Conservation (phyloP, 176 grass and related monocot genomes). For the Zoysia japonica region DNA sequence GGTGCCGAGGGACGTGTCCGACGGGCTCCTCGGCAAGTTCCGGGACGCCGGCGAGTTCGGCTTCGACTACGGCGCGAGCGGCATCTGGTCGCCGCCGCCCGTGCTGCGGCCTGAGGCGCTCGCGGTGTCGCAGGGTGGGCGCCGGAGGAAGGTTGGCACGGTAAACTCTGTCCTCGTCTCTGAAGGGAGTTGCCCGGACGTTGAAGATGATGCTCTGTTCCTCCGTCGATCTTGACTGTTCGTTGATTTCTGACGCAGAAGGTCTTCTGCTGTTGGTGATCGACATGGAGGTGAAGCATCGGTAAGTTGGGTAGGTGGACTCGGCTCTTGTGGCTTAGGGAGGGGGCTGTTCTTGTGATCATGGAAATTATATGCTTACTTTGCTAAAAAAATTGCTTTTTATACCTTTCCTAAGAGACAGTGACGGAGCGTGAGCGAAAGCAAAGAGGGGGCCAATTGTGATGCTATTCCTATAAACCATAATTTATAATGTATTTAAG, state of each 20-base stretch:
- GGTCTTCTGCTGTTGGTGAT: constrained; percentile 57
- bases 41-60: constrained; percentile 69
- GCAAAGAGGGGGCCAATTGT: no score
- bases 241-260: constrained; percentile 38
- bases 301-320: background rate
- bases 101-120: constrained; percentile 52
- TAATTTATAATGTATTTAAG: no score
- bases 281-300: background rate
- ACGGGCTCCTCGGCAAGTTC: constrained; percentile 74
- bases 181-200: background rate
- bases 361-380: background rate
- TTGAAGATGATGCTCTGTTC: background rate
- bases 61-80: constrained; percentile 78
- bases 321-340: background rate
- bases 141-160: constrained; percentile 39
- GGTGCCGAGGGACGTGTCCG: constrained; percentile 66
- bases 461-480: no score
- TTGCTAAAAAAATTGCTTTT: background rate
- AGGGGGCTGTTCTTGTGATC: background rate
- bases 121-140: background rate
- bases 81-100: constrained; percentile 77
- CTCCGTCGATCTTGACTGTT: background rate
- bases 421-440: no score
- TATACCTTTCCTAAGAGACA: background rate
- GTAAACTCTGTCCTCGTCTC: background rate